Conservation (phyloP, 331 rosid species). For the Spiraea crenata region DNA sequence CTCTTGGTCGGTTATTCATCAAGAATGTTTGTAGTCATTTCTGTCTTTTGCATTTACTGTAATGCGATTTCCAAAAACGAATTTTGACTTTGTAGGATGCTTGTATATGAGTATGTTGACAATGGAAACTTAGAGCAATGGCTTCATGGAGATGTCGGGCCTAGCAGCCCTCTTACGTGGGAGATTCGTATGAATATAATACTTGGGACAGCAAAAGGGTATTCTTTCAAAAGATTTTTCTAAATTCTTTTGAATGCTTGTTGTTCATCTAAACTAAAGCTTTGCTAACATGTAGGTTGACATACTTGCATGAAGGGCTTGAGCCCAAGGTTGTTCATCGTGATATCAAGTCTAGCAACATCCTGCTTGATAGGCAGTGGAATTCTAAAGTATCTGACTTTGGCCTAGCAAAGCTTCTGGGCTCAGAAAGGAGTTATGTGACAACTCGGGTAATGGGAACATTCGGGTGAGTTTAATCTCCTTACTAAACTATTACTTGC, state of each 20-base stretch:
- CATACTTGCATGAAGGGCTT: conserved; percentile 68
- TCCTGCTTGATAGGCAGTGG: conserved; percentile 69
- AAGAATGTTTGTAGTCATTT: neutral
- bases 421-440: conserved; percentile 65
- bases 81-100: conserved; percentile 46
- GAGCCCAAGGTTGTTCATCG: conserved; percentile 73
- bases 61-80: neutral
- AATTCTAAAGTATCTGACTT: conserved; percentile 69
- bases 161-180: conserved; percentile 61
- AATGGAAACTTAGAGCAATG: conserved; percentile 71
- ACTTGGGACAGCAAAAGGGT: conserved; percentile 77
- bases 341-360: conserved; percentile 69
- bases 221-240: conserved; percentile 7
- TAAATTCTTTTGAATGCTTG: neutral
- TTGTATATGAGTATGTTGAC: conserved; percentile 62
- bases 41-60: neutral
- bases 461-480: conserved; percentile 49
- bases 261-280: neutral
- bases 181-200: conserved; percentile 60
- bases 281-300: conserved; percentile 33
- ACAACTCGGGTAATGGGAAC: conserved; percentile 79
- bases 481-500: neutral
- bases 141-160: conserved; percentile 68
- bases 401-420: conserved; percentile 66
- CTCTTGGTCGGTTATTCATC: neutral